These are phyloP conservation scores for Colletotrichum musicola DNA, from an alignment of 2,329 filamentous ascomycete genomes.

Conservation along the genomic window DNA sequence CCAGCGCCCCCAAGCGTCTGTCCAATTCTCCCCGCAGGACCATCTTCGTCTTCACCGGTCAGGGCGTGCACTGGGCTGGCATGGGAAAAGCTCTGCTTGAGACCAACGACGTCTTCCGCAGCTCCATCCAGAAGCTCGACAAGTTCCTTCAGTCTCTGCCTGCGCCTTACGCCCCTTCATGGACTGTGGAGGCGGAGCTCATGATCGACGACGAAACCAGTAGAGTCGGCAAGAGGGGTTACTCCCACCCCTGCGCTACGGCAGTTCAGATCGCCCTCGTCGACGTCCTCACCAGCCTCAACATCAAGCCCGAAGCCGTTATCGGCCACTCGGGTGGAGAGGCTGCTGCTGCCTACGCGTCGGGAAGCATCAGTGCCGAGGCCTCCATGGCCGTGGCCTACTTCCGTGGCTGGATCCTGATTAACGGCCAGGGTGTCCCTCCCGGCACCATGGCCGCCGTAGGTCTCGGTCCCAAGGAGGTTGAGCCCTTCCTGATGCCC, in stretches of 20 bases:
- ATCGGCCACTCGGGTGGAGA: slow-evolving; percentile 60
- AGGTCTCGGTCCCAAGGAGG: slow-evolving; percentile 49
- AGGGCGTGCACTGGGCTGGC: slow-evolving; percentile 40
- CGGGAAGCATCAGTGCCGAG: slow-evolving; percentile 49
- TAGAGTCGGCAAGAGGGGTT: slow-evolving; percentile 42
- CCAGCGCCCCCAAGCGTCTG: slow-evolving; percentile 21
- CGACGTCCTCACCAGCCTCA: slow-evolving; percentile 49
- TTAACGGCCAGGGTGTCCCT: slow-evolving; percentile 41
- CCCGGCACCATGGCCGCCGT: slow-evolving; percentile 56
- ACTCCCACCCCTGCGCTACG: slow-evolving; percentile 47
- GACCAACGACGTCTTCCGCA: slow-evolving; percentile 24
- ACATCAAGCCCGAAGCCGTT: slow-evolving; percentile 49
- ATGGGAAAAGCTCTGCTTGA: slow-evolving; percentile 37
- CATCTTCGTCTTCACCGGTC: slow-evolving; percentile 40
- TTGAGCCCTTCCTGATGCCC: slow-evolving; percentile 44
- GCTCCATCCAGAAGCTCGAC: slow-evolving; percentile 38
- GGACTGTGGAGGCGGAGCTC: slow-evolving; percentile 43
- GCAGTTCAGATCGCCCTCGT: slow-evolving; percentile 56
- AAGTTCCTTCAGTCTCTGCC: slow-evolving; percentile 25
- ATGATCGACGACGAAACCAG: slow-evolving; percentile 43
- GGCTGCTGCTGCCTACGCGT: slow-evolving; percentile 59
- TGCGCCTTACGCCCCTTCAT: slow-evolving; percentile 38
- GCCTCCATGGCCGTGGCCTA: slow-evolving; percentile 55
- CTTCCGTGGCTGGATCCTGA: slow-evolving; percentile 49
- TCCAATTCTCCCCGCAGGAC: slow-evolving; percentile 10